Evolutionary conservation across 257 asterid genomes (phyloP).

Genomic region (Nicotiana otophora): DNA sequence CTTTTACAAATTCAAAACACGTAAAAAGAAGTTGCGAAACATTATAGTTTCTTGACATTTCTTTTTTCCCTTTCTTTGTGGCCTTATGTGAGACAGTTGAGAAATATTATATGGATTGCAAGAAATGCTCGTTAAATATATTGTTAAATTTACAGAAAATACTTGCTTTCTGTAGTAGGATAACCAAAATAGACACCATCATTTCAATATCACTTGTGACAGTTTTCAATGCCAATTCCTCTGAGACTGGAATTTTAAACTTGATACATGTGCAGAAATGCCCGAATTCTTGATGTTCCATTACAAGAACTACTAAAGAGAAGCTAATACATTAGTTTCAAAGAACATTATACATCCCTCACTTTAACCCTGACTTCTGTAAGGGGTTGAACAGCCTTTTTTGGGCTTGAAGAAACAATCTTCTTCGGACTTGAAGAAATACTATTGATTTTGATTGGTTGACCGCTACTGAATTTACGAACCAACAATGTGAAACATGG

Average conservation of each 20-base stretch:
- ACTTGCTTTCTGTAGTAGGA: not conserved
- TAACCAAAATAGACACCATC: not conserved
- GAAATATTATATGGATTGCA: not conserved
- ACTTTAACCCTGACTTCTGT: slow-evolving; percentile 68
- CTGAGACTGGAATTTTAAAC: not conserved
- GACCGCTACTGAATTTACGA: slow-evolving; percentile 44
- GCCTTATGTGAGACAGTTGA: too few relatives aligned
- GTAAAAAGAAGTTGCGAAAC: too few relatives aligned
- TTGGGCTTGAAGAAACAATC: slow-evolving; percentile 52
- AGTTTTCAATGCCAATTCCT: not conserved
- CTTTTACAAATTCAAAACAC: too few relatives aligned
- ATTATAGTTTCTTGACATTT: too few relatives aligned
- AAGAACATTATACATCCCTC: slow-evolving; percentile 49
- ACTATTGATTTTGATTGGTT: slow-evolving; percentile 28
- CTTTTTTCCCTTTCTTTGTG: too few relatives aligned
- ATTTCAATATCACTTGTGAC: not conserved
- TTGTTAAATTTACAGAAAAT: not conserved
- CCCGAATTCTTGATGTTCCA: not conserved
- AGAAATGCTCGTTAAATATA: not conserved
- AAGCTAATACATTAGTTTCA: not conserved
- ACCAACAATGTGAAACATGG: slow-evolving; percentile 74
- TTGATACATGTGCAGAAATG: slow-evolving; percentile 1
- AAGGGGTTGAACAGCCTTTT: slow-evolving; percentile 34
- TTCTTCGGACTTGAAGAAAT: slow-evolving; percentile 55
- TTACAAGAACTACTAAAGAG: not conserved